Evolutionary conservation across 495 filamentous ascomycete species (phyloP).

Genomic region (Neurospora cerealis): DNA sequence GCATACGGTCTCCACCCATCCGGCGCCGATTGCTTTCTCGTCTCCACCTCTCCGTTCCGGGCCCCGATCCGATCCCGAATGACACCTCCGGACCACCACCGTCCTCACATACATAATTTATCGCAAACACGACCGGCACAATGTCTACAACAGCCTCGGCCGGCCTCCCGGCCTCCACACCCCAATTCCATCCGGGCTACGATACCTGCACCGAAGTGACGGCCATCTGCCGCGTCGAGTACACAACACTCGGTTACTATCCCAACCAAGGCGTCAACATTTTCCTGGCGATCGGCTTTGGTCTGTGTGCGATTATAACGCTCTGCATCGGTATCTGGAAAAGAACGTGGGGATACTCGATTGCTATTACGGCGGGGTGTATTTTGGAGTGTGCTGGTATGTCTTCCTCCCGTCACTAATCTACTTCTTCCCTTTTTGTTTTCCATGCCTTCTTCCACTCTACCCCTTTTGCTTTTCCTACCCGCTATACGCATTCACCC

Average conservation of each 20-base stretch:
- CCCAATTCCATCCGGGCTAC: constrained; percentile 16
- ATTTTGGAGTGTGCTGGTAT: constrained; percentile 27
- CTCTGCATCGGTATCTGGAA: constrained; percentile 47
- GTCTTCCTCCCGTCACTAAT: constrained; percentile 1
- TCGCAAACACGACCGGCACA: not conserved
- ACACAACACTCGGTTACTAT: constrained; percentile 58
- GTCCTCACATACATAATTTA: not conserved
- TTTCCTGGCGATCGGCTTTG: constrained; percentile 50
- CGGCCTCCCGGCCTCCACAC: not conserved
- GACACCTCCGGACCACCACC: not conserved
- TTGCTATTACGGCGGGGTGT: constrained; percentile 40
- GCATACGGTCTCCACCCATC: not conserved
- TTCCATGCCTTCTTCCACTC: too few species aligned
- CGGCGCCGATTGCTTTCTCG: not conserved
- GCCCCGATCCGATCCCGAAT: not conserved
- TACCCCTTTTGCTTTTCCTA: too few species aligned
- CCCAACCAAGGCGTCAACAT: constrained; percentile 53
- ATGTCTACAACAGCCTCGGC: constrained; percentile 3
- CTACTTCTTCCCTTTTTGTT: too few species aligned
- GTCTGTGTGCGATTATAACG: constrained; percentile 36
- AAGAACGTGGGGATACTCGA: constrained; percentile 52
- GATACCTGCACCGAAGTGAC: constrained; percentile 39
- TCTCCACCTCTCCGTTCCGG: not conserved
- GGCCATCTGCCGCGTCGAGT: constrained; percentile 43
- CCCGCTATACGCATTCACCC: too few species aligned